Conservation (phyloP, 2,329 filamentous ascomycete species). For the Pseudogymnoascus sp. region DNA sequence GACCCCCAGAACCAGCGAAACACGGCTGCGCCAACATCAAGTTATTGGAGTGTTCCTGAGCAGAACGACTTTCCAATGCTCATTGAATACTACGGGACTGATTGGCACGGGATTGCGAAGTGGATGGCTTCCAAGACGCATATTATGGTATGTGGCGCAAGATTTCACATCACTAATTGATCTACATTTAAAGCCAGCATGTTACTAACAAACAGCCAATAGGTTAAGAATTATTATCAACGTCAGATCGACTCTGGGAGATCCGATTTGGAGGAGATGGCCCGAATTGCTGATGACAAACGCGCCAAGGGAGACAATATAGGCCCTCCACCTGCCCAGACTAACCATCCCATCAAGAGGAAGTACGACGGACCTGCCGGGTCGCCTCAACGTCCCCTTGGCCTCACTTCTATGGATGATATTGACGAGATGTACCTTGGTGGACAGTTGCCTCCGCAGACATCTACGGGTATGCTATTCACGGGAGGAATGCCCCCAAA, state of each 20-base stretch:
- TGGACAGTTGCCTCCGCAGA: slow-evolving; percentile 10
- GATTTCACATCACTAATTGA: slow-evolving; percentile 23
- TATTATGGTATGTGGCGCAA: slow-evolving; percentile 58
- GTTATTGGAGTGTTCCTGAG: slow-evolving; percentile 83
- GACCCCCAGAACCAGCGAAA: slow-evolving; percentile 19
- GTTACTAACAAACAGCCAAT: slow-evolving; percentile 28
- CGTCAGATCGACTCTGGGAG: slow-evolving; percentile 52
- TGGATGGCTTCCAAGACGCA: slow-evolving; percentile 79
- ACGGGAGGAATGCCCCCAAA: not conserved
- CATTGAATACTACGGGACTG: slow-evolving; percentile 66
- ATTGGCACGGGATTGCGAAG: slow-evolving; percentile 65
- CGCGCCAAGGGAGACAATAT: slow-evolving; percentile 47
- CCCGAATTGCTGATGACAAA: slow-evolving; percentile 51
- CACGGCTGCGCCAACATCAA: slow-evolving; percentile 52
- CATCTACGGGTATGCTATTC: slow-evolving; percentile 16
- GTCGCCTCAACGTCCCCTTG: slow-evolving; percentile 38
- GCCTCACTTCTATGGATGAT: slow-evolving; percentile 35
- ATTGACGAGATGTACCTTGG: slow-evolving; percentile 34
- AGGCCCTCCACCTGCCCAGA: slow-evolving; percentile 51
- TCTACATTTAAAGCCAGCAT: slow-evolving; percentile 25
- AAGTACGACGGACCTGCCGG: slow-evolving; percentile 40
- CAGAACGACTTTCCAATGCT: slow-evolving; percentile 66
- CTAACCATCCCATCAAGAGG: slow-evolving; percentile 41
- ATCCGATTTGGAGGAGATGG: slow-evolving; percentile 50
- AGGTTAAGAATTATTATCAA: slow-evolving; percentile 62